Evolutionary conservation across 1,139 yeast species (phyloP).

Genomic region (Blastobotrys serpentis): DNA sequence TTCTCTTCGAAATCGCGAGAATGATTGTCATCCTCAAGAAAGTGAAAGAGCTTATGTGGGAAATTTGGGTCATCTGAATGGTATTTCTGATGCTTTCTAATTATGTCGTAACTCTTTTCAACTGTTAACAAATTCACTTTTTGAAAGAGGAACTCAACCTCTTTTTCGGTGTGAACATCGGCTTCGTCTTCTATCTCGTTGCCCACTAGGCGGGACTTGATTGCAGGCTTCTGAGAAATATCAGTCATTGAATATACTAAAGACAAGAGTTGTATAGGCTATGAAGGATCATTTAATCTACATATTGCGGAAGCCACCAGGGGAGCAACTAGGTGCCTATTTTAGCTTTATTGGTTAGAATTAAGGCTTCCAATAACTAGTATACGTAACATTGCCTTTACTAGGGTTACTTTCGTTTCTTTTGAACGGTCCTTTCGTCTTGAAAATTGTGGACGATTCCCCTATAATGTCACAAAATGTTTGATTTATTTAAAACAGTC

Average conservation of each 20-base stretch:
- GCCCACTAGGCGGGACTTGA: not conserved
- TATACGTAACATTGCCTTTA: no score
- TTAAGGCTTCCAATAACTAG: no score
- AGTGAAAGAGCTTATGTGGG: not conserved
- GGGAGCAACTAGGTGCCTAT: no score
- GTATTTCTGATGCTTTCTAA: not conserved
- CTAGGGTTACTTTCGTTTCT: no score
- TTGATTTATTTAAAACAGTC: no score
- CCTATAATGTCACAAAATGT: no score
- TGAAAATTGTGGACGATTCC: no score
- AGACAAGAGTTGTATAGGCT: not conserved
- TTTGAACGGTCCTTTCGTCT: no score
- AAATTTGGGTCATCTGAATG: constrained; percentile 4
- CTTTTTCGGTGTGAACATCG: not conserved
- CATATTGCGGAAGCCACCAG: no score
- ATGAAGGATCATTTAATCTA: no score
- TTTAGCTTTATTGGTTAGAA: no score
- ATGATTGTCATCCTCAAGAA: not conserved
- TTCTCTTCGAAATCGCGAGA: constrained; percentile 28
- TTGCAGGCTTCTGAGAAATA: not conserved
- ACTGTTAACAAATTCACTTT: not conserved
- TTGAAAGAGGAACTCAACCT: not conserved
- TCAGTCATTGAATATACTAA: not conserved
- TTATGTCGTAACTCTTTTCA: constrained; percentile 1
- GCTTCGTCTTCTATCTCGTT: not conserved